Evolutionary conservation across 2,329 filamentous ascomycete genomes (phyloP).

Genomic region (Pseudodiploospora longispora): DNA sequence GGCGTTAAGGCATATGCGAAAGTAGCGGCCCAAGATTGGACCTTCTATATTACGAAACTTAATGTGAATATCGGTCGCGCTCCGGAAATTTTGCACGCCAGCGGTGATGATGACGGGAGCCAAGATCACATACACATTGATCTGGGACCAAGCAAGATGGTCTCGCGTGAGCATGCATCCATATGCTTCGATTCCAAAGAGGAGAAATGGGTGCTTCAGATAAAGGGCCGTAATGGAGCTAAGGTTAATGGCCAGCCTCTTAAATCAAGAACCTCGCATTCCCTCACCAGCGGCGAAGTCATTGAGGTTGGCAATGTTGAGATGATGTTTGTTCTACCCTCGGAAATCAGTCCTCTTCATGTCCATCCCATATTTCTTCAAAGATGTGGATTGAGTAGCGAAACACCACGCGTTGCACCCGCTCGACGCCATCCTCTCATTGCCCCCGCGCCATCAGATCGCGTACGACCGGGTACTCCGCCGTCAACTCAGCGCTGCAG

Average conservation of each 20-base stretch:
- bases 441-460: slow-evolving; percentile 52
- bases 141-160: slow-evolving; percentile 73
- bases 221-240: slow-evolving; percentile 87
- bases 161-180: slow-evolving; percentile 68
- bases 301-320: slow-evolving; percentile 88
- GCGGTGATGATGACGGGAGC: slow-evolving; percentile 33
- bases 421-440: slow-evolving; percentile 38
- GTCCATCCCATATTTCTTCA: slow-evolving; percentile 64
- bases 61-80: slow-evolving; percentile 68
- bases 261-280: slow-evolving; percentile 56
- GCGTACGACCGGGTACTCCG: slow-evolving; percentile 54
- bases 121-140: slow-evolving; percentile 70
- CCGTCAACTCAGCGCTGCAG: slow-evolving; percentile 33
- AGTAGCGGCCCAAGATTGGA: slow-evolving; percentile 75
- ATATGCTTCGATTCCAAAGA: slow-evolving; percentile 63
- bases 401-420: slow-evolving; percentile 19
- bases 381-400: slow-evolving; percentile 49
- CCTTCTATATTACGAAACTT: slow-evolving; percentile 72
- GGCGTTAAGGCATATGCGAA: slow-evolving; percentile 72
- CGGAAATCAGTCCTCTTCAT: slow-evolving; percentile 55
- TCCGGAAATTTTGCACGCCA: slow-evolving; percentile 38
- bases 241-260: slow-evolving; percentile 69
- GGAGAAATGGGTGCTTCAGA: slow-evolving; percentile 72
- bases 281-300: slow-evolving; percentile 77
- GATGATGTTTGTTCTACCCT: slow-evolving; percentile 98